Conservation (phyloP, 2,329 filamentous ascomycete species). For the Bretziella fagacearum region DNA sequence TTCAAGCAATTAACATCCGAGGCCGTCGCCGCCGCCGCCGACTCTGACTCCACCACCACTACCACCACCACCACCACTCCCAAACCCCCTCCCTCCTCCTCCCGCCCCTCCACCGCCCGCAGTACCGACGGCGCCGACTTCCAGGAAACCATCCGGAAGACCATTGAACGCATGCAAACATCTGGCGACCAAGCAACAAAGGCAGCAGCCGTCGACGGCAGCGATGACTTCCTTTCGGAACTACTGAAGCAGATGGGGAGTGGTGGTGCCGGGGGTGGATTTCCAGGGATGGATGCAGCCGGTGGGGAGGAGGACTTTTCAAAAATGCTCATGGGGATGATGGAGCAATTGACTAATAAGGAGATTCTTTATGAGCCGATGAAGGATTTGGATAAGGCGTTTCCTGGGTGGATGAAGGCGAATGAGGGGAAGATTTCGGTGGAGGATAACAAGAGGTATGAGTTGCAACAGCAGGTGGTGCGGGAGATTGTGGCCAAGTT, state of each 20-base stretch:
- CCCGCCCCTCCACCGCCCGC: slow-evolving; percentile 23
- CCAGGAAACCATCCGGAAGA: slow-evolving; percentile 79
- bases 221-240: slow-evolving; percentile 70
- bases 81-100: slow-evolving; percentile 17
- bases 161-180: slow-evolving; percentile 89
- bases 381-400: slow-evolving; percentile 91
- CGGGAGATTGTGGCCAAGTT: slow-evolving; percentile 79
- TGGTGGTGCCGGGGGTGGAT: slow-evolving; percentile 32
- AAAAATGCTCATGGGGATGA: slow-evolving; percentile 93
- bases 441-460: slow-evolving; percentile 64
- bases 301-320: slow-evolving; percentile 70
- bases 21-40: slow-evolving; percentile 20
- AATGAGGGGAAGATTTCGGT: slow-evolving; percentile 48
- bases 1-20: slow-evolving; percentile 47
- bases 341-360: slow-evolving; percentile 97
- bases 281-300: slow-evolving; percentile 22
- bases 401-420: slow-evolving; percentile 71
- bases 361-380: slow-evolving; percentile 97
- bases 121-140: slow-evolving; percentile 47
- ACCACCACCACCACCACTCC: slow-evolving; percentile 18
- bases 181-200: slow-evolving; percentile 76
- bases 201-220: slow-evolving; percentile 49
- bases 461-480: slow-evolving; percentile 64
- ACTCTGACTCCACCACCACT: slow-evolving; percentile 17
- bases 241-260: slow-evolving; percentile 78